A percentile compares a stretch with the other conserved stretches of the same genome.
phyloP scores from a whole-genome alignment of 768 basidiomycete species.

The Clavulina sp. region DNA sequence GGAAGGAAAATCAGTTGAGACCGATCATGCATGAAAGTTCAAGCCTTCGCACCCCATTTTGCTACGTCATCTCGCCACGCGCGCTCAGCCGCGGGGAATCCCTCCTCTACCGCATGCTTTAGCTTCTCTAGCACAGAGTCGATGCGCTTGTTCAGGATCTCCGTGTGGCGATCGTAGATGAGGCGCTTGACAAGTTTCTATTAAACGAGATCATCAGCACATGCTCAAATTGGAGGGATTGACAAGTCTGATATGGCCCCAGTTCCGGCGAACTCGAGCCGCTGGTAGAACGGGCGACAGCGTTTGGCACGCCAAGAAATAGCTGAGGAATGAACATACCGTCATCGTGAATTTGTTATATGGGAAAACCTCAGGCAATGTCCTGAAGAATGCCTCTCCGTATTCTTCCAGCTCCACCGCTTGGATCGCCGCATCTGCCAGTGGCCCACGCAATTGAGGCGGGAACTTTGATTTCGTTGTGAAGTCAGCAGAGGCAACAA shows the following conservation, averaged over 20 bases:
- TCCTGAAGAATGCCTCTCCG: constrained; percentile 79
- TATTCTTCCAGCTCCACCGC: constrained; percentile 79
- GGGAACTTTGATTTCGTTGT: constrained; percentile 73
- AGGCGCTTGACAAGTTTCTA: constrained; percentile 89
- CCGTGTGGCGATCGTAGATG: constrained; percentile 56
- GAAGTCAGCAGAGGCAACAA: background rate
- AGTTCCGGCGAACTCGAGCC: background rate
- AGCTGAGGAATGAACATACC: constrained; percentile 24
- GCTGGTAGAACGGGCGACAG: background rate
- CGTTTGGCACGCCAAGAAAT: too few relatives aligned
- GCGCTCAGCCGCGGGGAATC: constrained; percentile 50
- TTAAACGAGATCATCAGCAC: too few relatives aligned
- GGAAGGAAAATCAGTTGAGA: background rate
- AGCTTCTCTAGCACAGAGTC: constrained; percentile 51
- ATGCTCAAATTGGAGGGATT: too few relatives aligned
- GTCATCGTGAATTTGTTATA: constrained; percentile 95
- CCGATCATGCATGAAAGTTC: background rate
- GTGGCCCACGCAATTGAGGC: constrained; percentile 48
- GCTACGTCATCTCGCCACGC: constrained; percentile 55
- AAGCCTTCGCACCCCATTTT: constrained; percentile 40
- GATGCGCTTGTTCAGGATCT: constrained; percentile 42
- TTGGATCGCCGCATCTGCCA: constrained; percentile 52
- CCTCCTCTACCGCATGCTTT: constrained; percentile 37
- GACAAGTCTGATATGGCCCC: background rate
- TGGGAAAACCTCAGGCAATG: constrained; percentile 74